Percentiles rank a stretch among this genome's conserved stretches.
Conservation (phyloP, 139 green algal genomes). For the Closterium sp. region DNA sequence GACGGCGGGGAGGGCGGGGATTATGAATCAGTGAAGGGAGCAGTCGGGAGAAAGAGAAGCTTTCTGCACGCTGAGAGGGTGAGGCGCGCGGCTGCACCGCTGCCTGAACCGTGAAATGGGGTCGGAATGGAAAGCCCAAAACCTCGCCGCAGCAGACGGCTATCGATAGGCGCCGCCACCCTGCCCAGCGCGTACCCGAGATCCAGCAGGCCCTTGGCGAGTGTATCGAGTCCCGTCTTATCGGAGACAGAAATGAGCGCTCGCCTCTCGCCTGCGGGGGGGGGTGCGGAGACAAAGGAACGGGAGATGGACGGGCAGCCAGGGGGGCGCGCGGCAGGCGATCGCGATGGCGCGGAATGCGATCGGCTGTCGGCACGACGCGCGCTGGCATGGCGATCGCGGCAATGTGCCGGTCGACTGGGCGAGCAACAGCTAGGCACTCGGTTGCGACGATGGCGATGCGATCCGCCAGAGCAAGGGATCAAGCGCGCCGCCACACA, state of each 20-base stretch:
- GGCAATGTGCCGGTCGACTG: neutral
- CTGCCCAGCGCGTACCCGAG: neutral
- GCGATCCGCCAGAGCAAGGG: neutral
- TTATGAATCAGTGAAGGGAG: neutral
- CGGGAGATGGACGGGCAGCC: neutral
- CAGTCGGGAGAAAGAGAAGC: no score
- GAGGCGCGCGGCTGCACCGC: no score
- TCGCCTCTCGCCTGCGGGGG: neutral
- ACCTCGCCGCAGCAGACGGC: neutral
- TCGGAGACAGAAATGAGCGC: slow-evolving; percentile 32
- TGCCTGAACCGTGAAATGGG: no score
- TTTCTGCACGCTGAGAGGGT: no score
- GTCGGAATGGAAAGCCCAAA: slow-evolving; percentile 1
- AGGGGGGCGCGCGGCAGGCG: neutral
- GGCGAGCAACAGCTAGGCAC: neutral
- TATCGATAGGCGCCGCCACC: neutral
- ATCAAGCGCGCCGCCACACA: no score
- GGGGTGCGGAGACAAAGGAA: neutral
- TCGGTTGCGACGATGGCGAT: neutral
- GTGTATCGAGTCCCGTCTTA: slow-evolving; percentile 15
- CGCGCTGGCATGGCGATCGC: neutral
- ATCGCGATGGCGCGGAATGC: neutral
- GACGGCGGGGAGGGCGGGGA: neutral
- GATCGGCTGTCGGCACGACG: neutral
- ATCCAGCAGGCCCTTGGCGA: slow-evolving; percentile 17